phyloP scores from a whole-genome alignment of 1,284 basidiomycete genomes.

The Pseudozyma hubeiensis region DNA sequence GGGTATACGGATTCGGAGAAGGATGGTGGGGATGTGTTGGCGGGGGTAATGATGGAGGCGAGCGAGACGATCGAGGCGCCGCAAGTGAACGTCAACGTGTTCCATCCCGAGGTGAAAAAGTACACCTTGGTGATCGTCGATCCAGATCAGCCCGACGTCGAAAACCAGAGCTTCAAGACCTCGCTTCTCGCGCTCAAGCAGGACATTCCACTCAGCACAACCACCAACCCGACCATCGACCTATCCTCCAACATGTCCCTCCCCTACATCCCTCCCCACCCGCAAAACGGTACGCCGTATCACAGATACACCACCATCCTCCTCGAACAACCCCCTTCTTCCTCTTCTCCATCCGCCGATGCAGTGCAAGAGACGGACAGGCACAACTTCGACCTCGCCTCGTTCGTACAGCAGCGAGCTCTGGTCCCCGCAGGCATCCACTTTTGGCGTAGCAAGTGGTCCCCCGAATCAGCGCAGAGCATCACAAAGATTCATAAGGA shows the following conservation, averaged over 20 bases:
- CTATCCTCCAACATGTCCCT: constrained; percentile 75
- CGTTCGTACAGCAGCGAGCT: constrained; percentile 74
- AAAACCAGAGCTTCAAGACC: constrained; percentile 76
- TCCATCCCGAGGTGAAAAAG: constrained; percentile 81
- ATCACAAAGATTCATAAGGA: constrained; percentile 78
- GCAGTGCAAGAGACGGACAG: constrained; percentile 68
- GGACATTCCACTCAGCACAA: constrained; percentile 70
- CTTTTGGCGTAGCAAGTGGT: constrained; percentile 86
- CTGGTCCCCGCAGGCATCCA: constrained; percentile 76
- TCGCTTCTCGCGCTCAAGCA: constrained; percentile 87
- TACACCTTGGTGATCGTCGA: constrained; percentile 92
- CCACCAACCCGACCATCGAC: constrained; percentile 60
- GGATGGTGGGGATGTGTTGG: constrained; percentile 75
- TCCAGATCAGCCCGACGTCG: constrained; percentile 85
- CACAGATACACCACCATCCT: constrained; percentile 85
- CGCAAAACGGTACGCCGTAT: constrained; percentile 83
- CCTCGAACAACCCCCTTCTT: constrained; percentile 74
- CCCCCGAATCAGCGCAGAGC: constrained; percentile 70
- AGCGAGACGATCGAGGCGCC: constrained; percentile 76
- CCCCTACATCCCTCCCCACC: constrained; percentile 85
- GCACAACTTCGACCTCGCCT: constrained; percentile 76
- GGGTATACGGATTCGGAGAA: constrained; percentile 61
- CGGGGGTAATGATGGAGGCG: constrained; percentile 72
- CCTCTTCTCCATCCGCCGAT: background rate
- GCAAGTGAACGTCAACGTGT: constrained; percentile 78